phyloP scores from a whole-genome alignment of 257 asterid species.

The Thymus quinquecostatus region DNA sequence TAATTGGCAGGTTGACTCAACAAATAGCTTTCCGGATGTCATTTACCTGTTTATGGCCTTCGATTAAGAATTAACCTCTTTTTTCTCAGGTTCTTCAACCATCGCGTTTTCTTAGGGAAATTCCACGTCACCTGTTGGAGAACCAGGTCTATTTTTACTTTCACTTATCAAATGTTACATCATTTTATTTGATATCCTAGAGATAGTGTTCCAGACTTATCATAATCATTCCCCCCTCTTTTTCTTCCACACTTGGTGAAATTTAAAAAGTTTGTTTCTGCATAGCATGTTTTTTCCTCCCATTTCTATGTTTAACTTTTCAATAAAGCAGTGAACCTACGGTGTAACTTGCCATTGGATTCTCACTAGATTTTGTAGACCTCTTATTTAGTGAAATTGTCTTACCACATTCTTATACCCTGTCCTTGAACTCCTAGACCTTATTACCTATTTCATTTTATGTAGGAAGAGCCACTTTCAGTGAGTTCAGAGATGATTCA shows the following conservation, averaged over 20 bases:
- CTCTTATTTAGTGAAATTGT: neutral
- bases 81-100: slow-evolving; percentile 87
- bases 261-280: neutral
- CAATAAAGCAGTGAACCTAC: neutral
- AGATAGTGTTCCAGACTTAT: neutral
- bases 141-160: slow-evolving; percentile 52
- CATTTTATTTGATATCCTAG: neutral
- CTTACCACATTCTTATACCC: slow-evolving; percentile 11
- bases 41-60: slow-evolving; percentile 27
- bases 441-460: slow-evolving; percentile 12
- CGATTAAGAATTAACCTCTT: slow-evolving; percentile 31
- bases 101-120: slow-evolving; percentile 91
- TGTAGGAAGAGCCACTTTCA: slow-evolving; percentile 58
- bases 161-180: neutral
- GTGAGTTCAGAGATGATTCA: slow-evolving; percentile 40
- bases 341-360: neutral
- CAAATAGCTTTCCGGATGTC: slow-evolving; percentile 28
- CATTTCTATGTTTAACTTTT: neutral
- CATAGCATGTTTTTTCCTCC: neutral
- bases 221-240: no score
- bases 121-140: slow-evolving; percentile 78
- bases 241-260: no score
- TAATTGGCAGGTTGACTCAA: slow-evolving; percentile 78
- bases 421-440: slow-evolving; percentile 21
- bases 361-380: neutral